phyloP scores from a whole-genome alignment of 176 grass and related monocot species.

The Hyparrhenia diplandra region DNA sequence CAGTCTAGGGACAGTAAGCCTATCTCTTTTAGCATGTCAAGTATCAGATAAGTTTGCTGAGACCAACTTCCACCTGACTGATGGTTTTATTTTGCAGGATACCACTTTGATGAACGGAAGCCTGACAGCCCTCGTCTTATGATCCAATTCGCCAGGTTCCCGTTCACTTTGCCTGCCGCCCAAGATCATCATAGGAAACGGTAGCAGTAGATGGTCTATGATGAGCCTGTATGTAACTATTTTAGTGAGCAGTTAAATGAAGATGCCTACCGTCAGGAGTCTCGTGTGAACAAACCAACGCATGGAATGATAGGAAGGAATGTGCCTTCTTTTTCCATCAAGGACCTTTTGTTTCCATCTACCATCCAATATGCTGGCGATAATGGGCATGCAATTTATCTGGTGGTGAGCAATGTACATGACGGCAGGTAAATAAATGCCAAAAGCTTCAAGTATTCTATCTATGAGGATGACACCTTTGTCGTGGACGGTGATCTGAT shows the following conservation, averaged over 20 bases:
- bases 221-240: slow-evolving; percentile 16
- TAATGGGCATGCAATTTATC: neutral
- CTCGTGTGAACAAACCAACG: neutral
- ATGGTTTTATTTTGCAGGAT: slow-evolving; percentile 50
- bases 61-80: slow-evolving; percentile 1
- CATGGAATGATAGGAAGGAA: neutral
- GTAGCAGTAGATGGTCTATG: neutral
- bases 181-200: slow-evolving; percentile 4
- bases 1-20: neutral
- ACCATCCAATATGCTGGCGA: neutral
- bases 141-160: slow-evolving; percentile 76
- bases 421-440: neutral
- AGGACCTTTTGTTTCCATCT: neutral
- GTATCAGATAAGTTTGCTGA: neutral
- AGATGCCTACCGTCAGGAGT: neutral
- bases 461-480: neutral
- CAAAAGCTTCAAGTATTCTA: too few species aligned
- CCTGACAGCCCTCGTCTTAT: slow-evolving; percentile 28
- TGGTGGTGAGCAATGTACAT: neutral
- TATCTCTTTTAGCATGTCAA: neutral
- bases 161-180: slow-evolving; percentile 40
- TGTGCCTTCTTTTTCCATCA: neutral
- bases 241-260: neutral
- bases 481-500: neutral
- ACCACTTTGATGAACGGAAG: slow-evolving; percentile 72